Conservation (phyloP, 805 yeast genomes). For the Lipomyces oligophaga region DNA sequence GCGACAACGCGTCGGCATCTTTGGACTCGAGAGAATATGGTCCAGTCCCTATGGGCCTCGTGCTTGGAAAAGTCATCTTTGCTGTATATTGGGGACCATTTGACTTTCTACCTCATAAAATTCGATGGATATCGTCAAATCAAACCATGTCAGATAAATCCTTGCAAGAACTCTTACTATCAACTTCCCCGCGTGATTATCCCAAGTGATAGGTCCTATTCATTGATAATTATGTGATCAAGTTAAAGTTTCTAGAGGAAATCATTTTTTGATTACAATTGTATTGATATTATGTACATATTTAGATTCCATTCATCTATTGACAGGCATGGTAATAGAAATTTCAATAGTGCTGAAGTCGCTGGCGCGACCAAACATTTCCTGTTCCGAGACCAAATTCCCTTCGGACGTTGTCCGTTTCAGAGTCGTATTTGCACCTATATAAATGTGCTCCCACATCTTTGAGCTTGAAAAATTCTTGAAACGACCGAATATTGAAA, state of each 20-base stretch:
- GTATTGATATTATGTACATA: background rate
- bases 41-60: constrained; percentile 81
- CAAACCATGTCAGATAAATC: background rate
- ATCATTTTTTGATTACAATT: background rate
- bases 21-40: constrained; percentile 87
- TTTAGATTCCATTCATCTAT: background rate
- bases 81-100: constrained; percentile 19
- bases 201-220: background rate
- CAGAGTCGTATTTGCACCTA: constrained; percentile 80
- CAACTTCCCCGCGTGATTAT: background rate
- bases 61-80: constrained; percentile 68
- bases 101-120: constrained; percentile 12
- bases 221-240: background rate
- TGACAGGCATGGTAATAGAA: background rate
- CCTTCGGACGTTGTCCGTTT: constrained; percentile 63
- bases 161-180: background rate
- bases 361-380: constrained; percentile 47
- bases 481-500: constrained; percentile 74
- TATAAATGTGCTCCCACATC: constrained; percentile 91
- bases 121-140: constrained; percentile 13
- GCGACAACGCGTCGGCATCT: constrained; percentile 87
- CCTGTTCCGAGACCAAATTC: constrained; percentile 72
- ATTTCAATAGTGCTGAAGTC: constrained; percentile 17
- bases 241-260: too few species aligned
- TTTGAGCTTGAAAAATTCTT: constrained; percentile 49